These are phyloP conservation scores for Penicillium aurantiogriseum DNA, from an alignment of 2,329 filamentous ascomycete species.

Conservation along the genomic window DNA sequence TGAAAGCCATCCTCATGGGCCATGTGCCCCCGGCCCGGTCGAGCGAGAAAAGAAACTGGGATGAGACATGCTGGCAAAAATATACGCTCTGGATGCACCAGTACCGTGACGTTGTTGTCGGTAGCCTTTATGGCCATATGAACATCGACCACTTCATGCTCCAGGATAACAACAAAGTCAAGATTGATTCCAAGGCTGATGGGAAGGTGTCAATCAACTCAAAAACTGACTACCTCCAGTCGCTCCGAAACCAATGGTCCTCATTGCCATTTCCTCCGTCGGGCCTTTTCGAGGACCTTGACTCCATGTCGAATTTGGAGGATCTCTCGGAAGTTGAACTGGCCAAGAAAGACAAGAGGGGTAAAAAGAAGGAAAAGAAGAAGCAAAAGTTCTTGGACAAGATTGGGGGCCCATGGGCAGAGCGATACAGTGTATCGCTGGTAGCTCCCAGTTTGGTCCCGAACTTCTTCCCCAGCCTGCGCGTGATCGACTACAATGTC, in stretches of 20 bases:
- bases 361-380: slow-evolving; percentile 53
- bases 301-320: slow-evolving; percentile 6
- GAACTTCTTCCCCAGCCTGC: slow-evolving; percentile 84
- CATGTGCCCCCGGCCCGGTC: slow-evolving; percentile 92
- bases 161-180: slow-evolving; percentile 77
- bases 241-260: slow-evolving; percentile 75
- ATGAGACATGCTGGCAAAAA: slow-evolving; percentile 97
- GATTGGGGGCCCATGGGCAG: slow-evolving; percentile 77
- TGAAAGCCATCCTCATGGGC: slow-evolving; percentile 93
- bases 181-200: slow-evolving; percentile 48
- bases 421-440: slow-evolving; percentile 78
- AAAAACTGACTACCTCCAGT: slow-evolving; percentile 76
- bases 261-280: slow-evolving; percentile 61
- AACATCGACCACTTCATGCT: slow-evolving; percentile 97
- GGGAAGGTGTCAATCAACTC: slow-evolving; percentile 62
- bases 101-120: slow-evolving; percentile 84
- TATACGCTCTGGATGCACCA: slow-evolving; percentile 88
- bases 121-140: slow-evolving; percentile 88
- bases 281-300: slow-evolving; percentile 16
- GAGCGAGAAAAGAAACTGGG: slow-evolving; percentile 81
- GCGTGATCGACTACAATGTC: slow-evolving; percentile 94
- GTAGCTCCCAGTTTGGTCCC: slow-evolving; percentile 87
- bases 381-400: slow-evolving; percentile 59
- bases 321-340: slow-evolving; percentile 3
- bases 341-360: slow-evolving; percentile 39